phyloP scores from a whole-genome alignment of 345 rosid species.

The Syzygium jambos region DNA sequence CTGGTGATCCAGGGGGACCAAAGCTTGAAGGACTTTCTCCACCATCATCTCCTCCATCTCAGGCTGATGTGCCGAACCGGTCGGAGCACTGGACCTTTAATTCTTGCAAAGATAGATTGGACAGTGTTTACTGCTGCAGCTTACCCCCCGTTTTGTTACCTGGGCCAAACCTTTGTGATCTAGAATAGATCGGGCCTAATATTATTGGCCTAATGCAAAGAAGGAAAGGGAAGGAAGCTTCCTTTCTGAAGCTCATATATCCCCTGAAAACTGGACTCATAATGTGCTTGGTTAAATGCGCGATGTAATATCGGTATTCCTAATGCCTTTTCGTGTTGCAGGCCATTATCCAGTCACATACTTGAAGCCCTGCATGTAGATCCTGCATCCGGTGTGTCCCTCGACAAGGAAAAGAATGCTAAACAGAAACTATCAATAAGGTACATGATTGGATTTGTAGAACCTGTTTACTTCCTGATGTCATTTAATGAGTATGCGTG shows the following conservation, averaged over 20 bases:
- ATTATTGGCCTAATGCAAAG: slow-evolving; percentile 37
- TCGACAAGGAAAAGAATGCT: slow-evolving; percentile 59
- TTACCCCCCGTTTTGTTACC: slow-evolving; percentile 53
- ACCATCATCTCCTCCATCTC: slow-evolving; percentile 77
- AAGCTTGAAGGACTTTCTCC: slow-evolving; percentile 85
- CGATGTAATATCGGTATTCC: slow-evolving; percentile 14
- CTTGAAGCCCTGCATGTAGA: slow-evolving; percentile 97
- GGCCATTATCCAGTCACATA: slow-evolving; percentile 74
- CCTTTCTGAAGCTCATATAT: slow-evolving; percentile 37
- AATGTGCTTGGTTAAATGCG: slow-evolving; percentile 1
- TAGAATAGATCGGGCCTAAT: slow-evolving; percentile 41
- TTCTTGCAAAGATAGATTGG: slow-evolving; percentile 94
- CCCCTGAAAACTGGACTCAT: slow-evolving; percentile 15
- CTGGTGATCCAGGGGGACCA: slow-evolving; percentile 52
- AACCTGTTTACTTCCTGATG: not conserved
- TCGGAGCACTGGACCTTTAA: slow-evolving; percentile 99
- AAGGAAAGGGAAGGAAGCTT: slow-evolving; percentile 51
- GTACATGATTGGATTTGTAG: slow-evolving; percentile 17
- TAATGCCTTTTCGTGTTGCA: slow-evolving; percentile 53
- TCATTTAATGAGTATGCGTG: not conserved
- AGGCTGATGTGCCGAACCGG: slow-evolving; percentile 67
- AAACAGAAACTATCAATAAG: slow-evolving; percentile 25
- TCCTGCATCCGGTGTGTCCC: slow-evolving; percentile 90
- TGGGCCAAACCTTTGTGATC: slow-evolving; percentile 41
- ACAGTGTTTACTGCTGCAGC: slow-evolving; percentile 74